Evolutionary conservation across 805 yeast genomes (phyloP).

Genomic region (Maudiozyma turicensis): DNA sequence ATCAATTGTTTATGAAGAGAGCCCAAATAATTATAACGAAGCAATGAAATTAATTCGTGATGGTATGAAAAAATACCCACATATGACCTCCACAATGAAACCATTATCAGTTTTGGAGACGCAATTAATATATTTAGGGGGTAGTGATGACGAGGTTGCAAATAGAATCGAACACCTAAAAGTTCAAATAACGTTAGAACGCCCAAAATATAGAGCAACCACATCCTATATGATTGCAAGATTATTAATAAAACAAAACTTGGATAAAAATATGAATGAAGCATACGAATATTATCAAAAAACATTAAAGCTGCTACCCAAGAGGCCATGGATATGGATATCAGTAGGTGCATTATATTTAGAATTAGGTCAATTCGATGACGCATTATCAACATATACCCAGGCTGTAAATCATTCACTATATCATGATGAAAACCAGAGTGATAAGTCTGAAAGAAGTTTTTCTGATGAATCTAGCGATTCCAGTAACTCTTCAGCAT

Average conservation of each 20-base stretch:
- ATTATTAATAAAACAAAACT: constrained; percentile 7
- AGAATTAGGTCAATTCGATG: constrained; percentile 49
- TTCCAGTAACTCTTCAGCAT: neutral
- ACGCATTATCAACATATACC: constrained; percentile 57
- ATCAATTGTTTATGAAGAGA: constrained; percentile 6
- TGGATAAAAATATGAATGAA: constrained; percentile 7
- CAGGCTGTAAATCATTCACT: constrained; percentile 43
- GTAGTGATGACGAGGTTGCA: neutral
- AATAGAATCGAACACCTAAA: constrained; percentile 5
- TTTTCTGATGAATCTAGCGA: neutral
- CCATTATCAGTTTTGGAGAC: constrained; percentile 8
- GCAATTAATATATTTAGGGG: constrained; percentile 6
- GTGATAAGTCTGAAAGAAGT: neutral
- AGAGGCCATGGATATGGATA: constrained; percentile 51
- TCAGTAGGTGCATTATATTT: constrained; percentile 55
- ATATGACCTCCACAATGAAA: constrained; percentile 8
- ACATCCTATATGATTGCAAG: constrained; percentile 15
- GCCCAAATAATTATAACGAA: neutral
- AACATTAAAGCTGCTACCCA: constrained; percentile 10
- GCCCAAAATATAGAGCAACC: constrained; percentile 4
- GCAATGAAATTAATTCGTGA: constrained; percentile 6
- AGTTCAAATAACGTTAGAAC: constrained; percentile 3
- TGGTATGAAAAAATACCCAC: constrained; percentile 6
- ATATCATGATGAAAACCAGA: constrained; percentile 1
- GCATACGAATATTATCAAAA: constrained; percentile 16